A percentile compares a stretch with the other conserved stretches of the same genome.
These are phyloP conservation scores for Podaxis sp. DNA, from an alignment of 768 basidiomycete genomes.

Conservation along the genomic window DNA sequence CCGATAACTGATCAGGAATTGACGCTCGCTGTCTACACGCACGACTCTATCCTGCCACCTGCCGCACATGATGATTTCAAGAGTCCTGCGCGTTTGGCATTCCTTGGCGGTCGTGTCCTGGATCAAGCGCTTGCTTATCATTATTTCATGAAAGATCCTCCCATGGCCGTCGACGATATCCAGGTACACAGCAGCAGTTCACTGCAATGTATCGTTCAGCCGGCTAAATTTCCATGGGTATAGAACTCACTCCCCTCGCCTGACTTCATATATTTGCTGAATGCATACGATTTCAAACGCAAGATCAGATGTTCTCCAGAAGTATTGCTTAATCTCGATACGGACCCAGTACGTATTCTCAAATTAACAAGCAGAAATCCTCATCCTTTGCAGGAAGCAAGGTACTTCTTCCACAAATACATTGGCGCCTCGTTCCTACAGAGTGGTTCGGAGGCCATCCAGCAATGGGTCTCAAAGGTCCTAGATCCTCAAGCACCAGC, in stretches of 20 bases:
- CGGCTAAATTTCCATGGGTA: not conserved
- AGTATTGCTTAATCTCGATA: not conserved
- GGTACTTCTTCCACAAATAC: not conserved
- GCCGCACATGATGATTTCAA: not conserved
- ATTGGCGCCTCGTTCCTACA: not conserved
- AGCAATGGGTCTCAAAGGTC: not conserved
- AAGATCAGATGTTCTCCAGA: not conserved
- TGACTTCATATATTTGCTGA: not conserved
- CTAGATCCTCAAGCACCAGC: not conserved
- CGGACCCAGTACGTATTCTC: not conserved
- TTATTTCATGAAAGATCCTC: not conserved
- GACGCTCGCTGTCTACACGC: conserved; percentile 57
- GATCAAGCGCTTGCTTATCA: not conserved
- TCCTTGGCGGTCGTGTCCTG: not conserved
- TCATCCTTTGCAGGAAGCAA: not conserved
- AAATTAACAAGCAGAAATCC: not conserved
- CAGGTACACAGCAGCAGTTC: not conserved
- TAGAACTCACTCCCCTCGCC: not conserved
- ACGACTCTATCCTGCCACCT: conserved; percentile 34
- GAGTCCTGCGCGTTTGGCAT: not conserved
- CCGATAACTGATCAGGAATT: conserved; percentile 51
- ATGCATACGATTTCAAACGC: not conserved
- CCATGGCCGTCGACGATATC: not conserved
- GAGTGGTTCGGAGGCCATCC: not conserved
- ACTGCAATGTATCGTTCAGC: not conserved